phyloP scores from a whole-genome alignment of 139 green algal species.

The Chlorella sp. region DNA sequence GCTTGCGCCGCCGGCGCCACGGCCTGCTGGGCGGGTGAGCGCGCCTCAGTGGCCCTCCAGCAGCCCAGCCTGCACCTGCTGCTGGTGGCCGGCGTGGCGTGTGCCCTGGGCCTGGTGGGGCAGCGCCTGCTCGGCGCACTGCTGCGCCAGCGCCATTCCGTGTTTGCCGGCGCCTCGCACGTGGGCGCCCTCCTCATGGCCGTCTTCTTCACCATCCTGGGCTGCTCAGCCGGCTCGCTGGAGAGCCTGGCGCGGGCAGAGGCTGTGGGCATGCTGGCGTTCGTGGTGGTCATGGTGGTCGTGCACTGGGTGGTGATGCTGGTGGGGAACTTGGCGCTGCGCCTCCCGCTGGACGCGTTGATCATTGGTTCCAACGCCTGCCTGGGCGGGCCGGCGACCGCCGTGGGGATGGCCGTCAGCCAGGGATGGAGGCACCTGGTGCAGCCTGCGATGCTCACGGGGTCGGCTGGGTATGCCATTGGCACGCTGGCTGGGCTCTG shows the following conservation, averaged over 20 bases:
- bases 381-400: slow-evolving; percentile 50
- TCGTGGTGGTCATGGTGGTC: slow-evolving; percentile 39
- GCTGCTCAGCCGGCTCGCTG: slow-evolving; percentile 48
- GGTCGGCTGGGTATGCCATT: no score
- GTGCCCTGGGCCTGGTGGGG: no score
- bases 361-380: slow-evolving; percentile 68
- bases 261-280: slow-evolving; percentile 20
- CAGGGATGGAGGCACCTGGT: slow-evolving; percentile 63
- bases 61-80: slow-evolving; percentile 7
- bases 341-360: slow-evolving; percentile 40
- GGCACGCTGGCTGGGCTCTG: no score
- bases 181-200: slow-evolving; percentile 56
- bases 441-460: slow-evolving; percentile 64
- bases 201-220: slow-evolving; percentile 80
- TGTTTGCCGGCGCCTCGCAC: slow-evolving; percentile 27
- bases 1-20: slow-evolving; percentile 28
- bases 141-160: no score
- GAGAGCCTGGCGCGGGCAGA: slow-evolving; percentile 21
- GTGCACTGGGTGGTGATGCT: slow-evolving; percentile 37
- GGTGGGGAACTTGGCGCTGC: slow-evolving; percentile 3
- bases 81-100: background rate
- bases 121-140: no score
- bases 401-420: slow-evolving; percentile 54
- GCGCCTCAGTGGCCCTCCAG: slow-evolving; percentile 5
- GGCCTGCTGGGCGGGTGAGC: slow-evolving; percentile 8